Percentiles rank a stretch among this genome's conserved stretches.
Evolutionary conservation across 2,329 filamentous ascomycete species (phyloP).

Genomic region (Gaeumannomyces tritici): DNA sequence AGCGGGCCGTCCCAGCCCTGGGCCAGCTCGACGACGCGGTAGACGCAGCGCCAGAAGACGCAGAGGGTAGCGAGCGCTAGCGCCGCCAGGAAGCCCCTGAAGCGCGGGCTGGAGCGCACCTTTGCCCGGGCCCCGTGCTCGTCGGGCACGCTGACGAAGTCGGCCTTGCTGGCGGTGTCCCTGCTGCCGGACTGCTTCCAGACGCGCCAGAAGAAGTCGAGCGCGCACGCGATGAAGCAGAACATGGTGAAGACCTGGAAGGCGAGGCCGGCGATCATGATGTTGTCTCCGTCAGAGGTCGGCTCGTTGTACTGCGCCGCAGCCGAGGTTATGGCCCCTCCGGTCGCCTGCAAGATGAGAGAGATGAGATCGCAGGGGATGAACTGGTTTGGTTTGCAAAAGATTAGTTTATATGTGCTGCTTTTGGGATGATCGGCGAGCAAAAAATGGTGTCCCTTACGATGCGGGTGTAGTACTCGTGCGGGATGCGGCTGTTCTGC

Average conservation of each 20-base stretch:
- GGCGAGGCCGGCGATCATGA: constrained; percentile 55
- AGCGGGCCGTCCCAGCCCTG: constrained; percentile 52
- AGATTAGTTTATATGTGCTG: background rate
- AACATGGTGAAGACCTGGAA: constrained; percentile 50
- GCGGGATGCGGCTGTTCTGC: constrained; percentile 36
- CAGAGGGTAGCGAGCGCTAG: constrained; percentile 48
- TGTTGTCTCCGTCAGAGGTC: constrained; percentile 38
- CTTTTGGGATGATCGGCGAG: background rate
- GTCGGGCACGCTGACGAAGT: no score
- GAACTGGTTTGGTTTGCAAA: constrained; percentile 33
- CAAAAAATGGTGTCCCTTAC: constrained; percentile 19
- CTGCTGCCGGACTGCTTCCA: constrained; percentile 17
- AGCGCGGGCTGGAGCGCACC: constrained; percentile 30
- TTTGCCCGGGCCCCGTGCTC: constrained; percentile 23
- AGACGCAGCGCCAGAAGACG: constrained; percentile 56
- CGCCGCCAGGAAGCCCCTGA: constrained; percentile 45
- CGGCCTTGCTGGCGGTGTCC: no score
- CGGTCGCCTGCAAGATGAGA: constrained; percentile 49
- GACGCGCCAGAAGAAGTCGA: constrained; percentile 40
- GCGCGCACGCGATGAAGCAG: constrained; percentile 39
- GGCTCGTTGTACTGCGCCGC: constrained; percentile 25
- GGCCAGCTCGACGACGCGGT: constrained; percentile 56
- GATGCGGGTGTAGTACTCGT: constrained; percentile 37
- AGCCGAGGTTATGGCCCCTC: constrained; percentile 43
- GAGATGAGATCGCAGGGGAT: constrained; percentile 54